These are phyloP conservation scores for Phialocephala subalpina DNA, from an alignment of 2,329 filamentous ascomycete species.

Conservation along the genomic window DNA sequence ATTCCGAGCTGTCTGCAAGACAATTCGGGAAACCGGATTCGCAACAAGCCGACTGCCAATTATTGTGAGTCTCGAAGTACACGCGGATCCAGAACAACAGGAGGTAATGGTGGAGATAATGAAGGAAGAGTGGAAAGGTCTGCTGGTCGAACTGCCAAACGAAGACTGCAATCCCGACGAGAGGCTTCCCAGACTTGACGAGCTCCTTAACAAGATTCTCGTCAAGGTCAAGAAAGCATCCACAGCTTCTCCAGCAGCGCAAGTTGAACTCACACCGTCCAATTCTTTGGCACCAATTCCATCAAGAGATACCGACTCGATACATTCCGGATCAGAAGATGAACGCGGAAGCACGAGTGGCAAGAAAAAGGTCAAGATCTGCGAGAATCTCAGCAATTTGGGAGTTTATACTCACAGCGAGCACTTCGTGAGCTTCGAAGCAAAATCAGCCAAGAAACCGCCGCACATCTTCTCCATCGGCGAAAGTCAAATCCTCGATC, in stretches of 20 bases:
- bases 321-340: conserved; percentile 42
- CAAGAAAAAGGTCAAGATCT: conserved; percentile 61
- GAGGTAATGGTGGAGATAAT: conserved; percentile 94
- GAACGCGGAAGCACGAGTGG: conserved; percentile 33
- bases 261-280: conserved; percentile 20
- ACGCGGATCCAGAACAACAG: conserved; percentile 84
- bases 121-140: conserved; percentile 82
- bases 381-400: conserved; percentile 74
- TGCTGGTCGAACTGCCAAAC: conserved; percentile 70
- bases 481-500: conserved; percentile 69
- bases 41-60: conserved; percentile 78
- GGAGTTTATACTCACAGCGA: conserved; percentile 90
- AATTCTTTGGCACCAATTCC: conserved; percentile 32
- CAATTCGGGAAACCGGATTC: conserved; percentile 83
- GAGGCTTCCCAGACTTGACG: conserved; percentile 72
- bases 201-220: conserved; percentile 81
- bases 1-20: conserved; percentile 86
- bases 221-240: conserved; percentile 76
- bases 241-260: conserved; percentile 33
- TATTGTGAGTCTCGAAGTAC: conserved; percentile 92
- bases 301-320: conserved; percentile 37
- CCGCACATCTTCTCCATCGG: conserved; percentile 74
- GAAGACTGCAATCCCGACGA: conserved; percentile 54
- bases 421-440: conserved; percentile 77
- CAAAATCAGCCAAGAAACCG: conserved; percentile 65